Evolutionary conservation across 192 early-diverging fungal species (phyloP).

Genomic region (Rhizophagus sp.): DNA sequence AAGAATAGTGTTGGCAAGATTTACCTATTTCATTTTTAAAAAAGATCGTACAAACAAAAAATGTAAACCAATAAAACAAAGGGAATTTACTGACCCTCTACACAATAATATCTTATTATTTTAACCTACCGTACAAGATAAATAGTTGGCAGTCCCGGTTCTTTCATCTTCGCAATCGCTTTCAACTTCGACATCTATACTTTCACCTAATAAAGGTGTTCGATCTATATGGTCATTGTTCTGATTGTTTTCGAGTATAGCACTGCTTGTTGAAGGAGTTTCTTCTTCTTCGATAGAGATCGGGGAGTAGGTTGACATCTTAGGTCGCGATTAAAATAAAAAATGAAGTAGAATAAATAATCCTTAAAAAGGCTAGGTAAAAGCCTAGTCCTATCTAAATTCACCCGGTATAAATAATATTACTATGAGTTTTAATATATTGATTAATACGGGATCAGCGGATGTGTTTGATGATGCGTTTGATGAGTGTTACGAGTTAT

Average conservation of each 20-base stretch:
- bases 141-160: neutral
- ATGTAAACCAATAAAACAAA: neutral
- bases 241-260: neutral
- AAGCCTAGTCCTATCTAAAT: too few relatives aligned
- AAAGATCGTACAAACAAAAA: constrained; percentile 33
- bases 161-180: neutral
- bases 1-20: constrained; percentile 93
- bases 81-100: neutral
- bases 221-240: neutral
- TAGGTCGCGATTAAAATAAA: too few relatives aligned
- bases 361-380: too few relatives aligned
- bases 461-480: too few relatives aligned
- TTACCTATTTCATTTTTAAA: constrained; percentile 62
- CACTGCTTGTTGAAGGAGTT: neutral
- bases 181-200: neutral
- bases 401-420: too few relatives aligned
- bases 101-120: neutral
- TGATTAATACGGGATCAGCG: too few relatives aligned
- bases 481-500: too few relatives aligned
- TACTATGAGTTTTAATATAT: too few relatives aligned
- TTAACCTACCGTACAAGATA: constrained; percentile 23
- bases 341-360: too few relatives aligned
- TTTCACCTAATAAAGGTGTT: neutral
- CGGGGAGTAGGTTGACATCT: constrained; percentile 23
- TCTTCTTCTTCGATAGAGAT: neutral